Conservation (phyloP, 164 flowering plant genomes). For the Malania oleifera region DNA sequence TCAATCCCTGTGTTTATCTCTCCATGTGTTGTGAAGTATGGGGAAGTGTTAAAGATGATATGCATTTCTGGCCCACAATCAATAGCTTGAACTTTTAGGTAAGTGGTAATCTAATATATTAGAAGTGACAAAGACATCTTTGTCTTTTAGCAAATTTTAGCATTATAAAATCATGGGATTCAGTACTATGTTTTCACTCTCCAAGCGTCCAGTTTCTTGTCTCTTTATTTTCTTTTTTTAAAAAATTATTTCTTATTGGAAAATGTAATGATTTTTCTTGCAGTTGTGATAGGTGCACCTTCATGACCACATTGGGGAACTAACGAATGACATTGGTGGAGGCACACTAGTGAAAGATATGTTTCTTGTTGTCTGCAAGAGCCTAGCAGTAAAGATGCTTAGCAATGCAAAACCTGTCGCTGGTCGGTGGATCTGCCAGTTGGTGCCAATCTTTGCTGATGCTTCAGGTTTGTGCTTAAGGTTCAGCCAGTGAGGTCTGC, state of each 20-base stretch:
- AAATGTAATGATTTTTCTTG: constrained; percentile 4
- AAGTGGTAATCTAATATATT: no score
- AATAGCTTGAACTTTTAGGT: no score
- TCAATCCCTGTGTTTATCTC: no score
- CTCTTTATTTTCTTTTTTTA: not conserved
- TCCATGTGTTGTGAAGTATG: no score
- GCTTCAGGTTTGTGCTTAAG: constrained; percentile 77
- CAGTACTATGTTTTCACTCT: not conserved
- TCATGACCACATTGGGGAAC: constrained; percentile 58
- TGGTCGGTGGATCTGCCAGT: constrained; percentile 79
- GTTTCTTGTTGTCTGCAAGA: constrained; percentile 63
- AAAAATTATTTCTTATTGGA: no score
- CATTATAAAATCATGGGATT: not conserved
- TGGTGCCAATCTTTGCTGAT: constrained; percentile 55
- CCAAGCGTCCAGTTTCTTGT: not conserved
- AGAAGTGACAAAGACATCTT: no score
- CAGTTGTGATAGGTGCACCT: constrained; percentile 56
- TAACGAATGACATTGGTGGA: constrained; percentile 29
- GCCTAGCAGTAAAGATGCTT: constrained; percentile 72
- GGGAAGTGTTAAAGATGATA: no score
- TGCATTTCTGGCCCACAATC: no score
- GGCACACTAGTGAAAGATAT: constrained; percentile 41
- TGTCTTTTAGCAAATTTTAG: not conserved
- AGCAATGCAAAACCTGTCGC: constrained; percentile 67
- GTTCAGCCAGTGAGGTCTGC: constrained; percentile 76